phyloP scores from a whole-genome alignment of 345 rosid genomes.

The Ceriops zippeliana region DNA sequence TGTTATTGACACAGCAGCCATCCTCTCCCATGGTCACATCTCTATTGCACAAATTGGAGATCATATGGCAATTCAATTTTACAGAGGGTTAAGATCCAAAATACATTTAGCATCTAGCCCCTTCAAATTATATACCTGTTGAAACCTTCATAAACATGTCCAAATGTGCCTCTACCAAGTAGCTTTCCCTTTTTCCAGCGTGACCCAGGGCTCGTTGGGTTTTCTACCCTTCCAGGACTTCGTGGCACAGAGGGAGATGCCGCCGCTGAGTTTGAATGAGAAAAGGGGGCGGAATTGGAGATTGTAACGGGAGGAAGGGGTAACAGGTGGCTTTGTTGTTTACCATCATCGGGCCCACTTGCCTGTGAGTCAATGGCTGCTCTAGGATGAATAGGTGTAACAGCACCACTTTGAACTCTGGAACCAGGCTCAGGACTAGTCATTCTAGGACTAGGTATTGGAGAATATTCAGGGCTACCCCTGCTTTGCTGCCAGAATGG shows the following conservation, averaged over 20 bases:
- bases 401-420: slow-evolving; percentile 96
- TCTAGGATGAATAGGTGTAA: slow-evolving; percentile 94
- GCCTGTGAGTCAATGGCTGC: slow-evolving; percentile 68
- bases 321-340: slow-evolving; percentile 77
- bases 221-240: slow-evolving; percentile 89
- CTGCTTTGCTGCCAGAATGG: slow-evolving; percentile 90
- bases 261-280: slow-evolving; percentile 81
- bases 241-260: slow-evolving; percentile 94
- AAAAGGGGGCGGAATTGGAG: slow-evolving; percentile 70
- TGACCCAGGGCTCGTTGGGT: slow-evolving; percentile 57
- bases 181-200: slow-evolving; percentile 74
- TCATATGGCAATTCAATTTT: background rate
- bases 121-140: slow-evolving; percentile 42
- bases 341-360: slow-evolving; percentile 72
- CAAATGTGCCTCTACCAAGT: slow-evolving; percentile 81
- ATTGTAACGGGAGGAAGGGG: slow-evolving; percentile 86
- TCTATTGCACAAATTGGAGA: background rate
- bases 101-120: background rate
- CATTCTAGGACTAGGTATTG: slow-evolving; percentile 93
- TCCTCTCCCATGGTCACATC: background rate
- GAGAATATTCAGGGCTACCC: slow-evolving; percentile 96
- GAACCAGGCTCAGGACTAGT: slow-evolving; percentile 98
- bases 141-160: slow-evolving; percentile 71
- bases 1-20: background rate
- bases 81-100: background rate